Evolutionary conservation across 345 rosid species (phyloP).

Genomic region (Pistacia integerrima): DNA sequence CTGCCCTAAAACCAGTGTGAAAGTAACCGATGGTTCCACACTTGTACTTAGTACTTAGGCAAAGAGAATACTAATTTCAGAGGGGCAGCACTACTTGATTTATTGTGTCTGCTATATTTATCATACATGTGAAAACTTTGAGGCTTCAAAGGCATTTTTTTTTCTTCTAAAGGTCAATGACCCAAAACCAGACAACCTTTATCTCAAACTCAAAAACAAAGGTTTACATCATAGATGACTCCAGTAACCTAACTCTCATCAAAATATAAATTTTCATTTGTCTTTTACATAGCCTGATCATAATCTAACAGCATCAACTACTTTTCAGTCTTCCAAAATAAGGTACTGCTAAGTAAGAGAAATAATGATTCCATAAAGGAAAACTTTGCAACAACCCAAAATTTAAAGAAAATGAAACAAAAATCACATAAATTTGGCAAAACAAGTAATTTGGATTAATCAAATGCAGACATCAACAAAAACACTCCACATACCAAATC

Average conservation of each 20-base stretch:
- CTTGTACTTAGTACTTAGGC: background rate
- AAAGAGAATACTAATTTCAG: background rate
- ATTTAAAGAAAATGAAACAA: background rate
- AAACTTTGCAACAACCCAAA: background rate
- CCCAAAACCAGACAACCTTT: background rate
- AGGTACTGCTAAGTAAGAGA: background rate
- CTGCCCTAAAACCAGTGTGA: background rate
- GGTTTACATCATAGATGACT: background rate
- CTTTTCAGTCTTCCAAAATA: background rate
- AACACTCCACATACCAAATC: slow-evolving; percentile 63
- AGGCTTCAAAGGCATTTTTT: background rate
- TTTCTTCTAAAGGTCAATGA: background rate
- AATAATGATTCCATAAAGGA: background rate
- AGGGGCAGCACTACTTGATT: background rate
- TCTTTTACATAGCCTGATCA: background rate
- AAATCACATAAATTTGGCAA: background rate
- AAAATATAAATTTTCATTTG: background rate
- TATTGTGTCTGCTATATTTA: background rate
- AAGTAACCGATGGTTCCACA: background rate
- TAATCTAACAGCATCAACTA: background rate
- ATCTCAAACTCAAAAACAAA: background rate
- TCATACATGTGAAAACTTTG: background rate
- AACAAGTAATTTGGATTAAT: background rate
- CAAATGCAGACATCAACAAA: background rate
- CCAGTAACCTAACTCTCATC: background rate